These are phyloP conservation scores for Solanum phureja DNA, from an alignment of 257 asterid species.

Conservation along the genomic window DNA sequence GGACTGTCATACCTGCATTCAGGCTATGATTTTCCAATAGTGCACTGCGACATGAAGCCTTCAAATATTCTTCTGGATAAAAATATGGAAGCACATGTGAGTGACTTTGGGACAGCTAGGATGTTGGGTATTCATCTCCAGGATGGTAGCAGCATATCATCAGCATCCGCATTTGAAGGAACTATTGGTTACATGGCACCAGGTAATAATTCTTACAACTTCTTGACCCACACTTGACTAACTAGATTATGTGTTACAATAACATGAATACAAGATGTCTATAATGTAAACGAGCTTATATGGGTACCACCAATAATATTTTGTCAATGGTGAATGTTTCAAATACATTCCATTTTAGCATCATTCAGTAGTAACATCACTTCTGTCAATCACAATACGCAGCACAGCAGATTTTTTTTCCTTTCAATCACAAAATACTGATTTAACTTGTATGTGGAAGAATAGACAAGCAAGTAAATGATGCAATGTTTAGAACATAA, in stretches of 20 bases:
- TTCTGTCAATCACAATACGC: not conserved
- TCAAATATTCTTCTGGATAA: slow-evolving; percentile 66
- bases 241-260: not conserved
- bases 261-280: not conserved
- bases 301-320: not conserved
- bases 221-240: not conserved
- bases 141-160: slow-evolving; percentile 25
- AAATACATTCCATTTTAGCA: not conserved
- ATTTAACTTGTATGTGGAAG: not conserved
- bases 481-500: not conserved
- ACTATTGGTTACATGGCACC: slow-evolving; percentile 94
- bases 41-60: slow-evolving; percentile 87
- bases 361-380: not conserved
- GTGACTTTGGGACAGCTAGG: slow-evolving; percentile 86
- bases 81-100: slow-evolving; percentile 49
- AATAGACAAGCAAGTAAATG: not conserved
- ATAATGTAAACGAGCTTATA: not conserved
- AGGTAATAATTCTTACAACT: slow-evolving; percentile 29
- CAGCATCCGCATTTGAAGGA: slow-evolving; percentile 65
- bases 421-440: not conserved
- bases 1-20: slow-evolving; percentile 66
- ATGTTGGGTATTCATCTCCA: slow-evolving; percentile 51
- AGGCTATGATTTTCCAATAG: slow-evolving; percentile 66
- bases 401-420: not conserved
- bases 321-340: not conserved